Evolutionary conservation across 2,329 filamentous ascomycete species (phyloP), one percentile per base, ranked within the genome.

Genomic region (Monosporascus sp.): DNA sequence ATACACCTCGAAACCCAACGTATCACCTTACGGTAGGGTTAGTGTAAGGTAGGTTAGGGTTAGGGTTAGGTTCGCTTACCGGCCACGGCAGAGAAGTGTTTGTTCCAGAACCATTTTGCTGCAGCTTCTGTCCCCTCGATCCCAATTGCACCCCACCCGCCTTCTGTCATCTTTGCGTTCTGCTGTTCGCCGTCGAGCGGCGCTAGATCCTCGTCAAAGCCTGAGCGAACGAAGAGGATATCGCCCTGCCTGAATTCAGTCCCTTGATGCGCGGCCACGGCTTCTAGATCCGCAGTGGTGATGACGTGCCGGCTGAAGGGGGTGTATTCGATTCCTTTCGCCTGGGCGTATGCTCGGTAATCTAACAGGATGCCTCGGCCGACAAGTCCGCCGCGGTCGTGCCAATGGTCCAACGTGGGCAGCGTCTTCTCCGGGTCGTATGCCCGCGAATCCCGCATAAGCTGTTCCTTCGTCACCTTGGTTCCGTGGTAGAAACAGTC

Each of bases 81-180:
- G 0, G 75, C 82, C 0, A 83, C 74, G 1, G 81, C 82, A 0
- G 79, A 69, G 58, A 85, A 82, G 15, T 72, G 68, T 48, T 76
- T 72, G 51, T 83, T 75, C 80, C 81, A 84, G 18, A 84, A 68
- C 81, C 81, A 85, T 38, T 73, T 70, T 15, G 82, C 69, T 6
- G 74, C 75, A 5, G 71, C 72, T 17, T 75, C 68, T 2, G 72
- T 74, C 0, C 75, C 75, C 48, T 79, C 72, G 2, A 82, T 68
- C 1, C 79, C 80, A 51, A 73, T 67, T 25, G 68, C 68, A 1
- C 70, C 53, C 22, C 53, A 64, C 0, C 68, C 68, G 0, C 63
- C 53, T 0, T 59, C 56, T 6, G 63, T 62, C 47, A 55, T 52
- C 51, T 52, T 50, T 15, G 43, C 45, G 37, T 50, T 17, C 48